Conservation (phyloP, 345 rosid species). For the Syzygium aqueum region DNA sequence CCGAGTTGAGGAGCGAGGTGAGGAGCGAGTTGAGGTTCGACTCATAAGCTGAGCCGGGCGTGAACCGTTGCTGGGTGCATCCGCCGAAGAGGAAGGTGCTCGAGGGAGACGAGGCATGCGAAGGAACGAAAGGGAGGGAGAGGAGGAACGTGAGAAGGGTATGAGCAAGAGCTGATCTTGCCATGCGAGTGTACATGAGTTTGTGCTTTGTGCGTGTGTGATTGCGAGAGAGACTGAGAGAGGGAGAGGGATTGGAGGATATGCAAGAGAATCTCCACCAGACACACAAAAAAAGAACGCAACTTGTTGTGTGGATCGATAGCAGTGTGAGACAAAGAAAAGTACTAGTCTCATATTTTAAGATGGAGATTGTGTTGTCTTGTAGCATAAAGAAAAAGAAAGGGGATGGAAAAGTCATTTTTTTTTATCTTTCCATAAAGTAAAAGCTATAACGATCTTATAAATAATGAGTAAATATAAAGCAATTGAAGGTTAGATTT, state of each 20-base stretch:
- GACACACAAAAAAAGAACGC: not conserved
- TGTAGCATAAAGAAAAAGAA: not conserved
- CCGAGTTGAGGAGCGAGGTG: slow-evolving; percentile 91
- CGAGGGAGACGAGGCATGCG: slow-evolving; percentile 13
- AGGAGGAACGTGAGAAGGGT: not conserved
- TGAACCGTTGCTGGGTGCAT: slow-evolving; percentile 53
- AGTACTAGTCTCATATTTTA: not conserved
- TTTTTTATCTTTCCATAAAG: not conserved
- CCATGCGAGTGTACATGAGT: not conserved
- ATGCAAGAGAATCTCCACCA: not conserved
- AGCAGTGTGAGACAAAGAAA: not conserved
- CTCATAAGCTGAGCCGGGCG: slow-evolving; percentile 54
- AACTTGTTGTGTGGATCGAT: not conserved
- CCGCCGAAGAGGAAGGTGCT: slow-evolving; percentile 65
- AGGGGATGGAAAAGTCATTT: not conserved
- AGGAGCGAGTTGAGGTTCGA: slow-evolving; percentile 80
- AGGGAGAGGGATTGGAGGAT: not conserved
- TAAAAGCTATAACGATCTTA: not conserved
- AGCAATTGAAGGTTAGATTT: not conserved
- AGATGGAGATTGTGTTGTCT: not conserved
- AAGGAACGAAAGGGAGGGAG: not conserved
- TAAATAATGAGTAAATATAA: not conserved
- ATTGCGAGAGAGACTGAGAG: not conserved
- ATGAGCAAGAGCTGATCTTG: not conserved
- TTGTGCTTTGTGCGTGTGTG: not conserved